Percentiles rank a stretch among this genome's conserved stretches.
phyloP scores from a whole-genome alignment of 2,329 filamentous ascomycete genomes.

The Zymoseptoria brevis region DNA sequence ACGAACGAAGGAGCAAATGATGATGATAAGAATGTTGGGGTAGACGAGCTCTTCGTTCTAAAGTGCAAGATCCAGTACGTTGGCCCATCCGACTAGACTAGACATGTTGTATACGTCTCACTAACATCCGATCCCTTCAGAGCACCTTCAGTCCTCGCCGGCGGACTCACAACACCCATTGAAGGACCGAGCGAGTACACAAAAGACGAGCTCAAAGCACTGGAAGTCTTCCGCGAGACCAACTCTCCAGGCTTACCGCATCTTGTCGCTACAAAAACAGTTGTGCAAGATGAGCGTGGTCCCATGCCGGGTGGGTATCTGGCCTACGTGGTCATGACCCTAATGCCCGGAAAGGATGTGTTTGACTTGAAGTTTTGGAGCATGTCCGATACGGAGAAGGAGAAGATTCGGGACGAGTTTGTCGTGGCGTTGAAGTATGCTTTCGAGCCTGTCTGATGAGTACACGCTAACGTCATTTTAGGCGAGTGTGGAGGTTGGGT shows the following conservation, averaged over 20 bases:
- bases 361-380: constrained; percentile 26
- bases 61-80: constrained; percentile 27
- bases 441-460: neutral
- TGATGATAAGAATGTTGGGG: neutral
- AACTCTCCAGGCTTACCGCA: constrained; percentile 18
- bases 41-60: constrained; percentile 17
- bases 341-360: constrained; percentile 22
- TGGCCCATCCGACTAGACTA: neutral
- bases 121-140: constrained; percentile 3
- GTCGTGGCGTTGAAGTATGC: constrained; percentile 17
- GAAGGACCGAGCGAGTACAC: constrained; percentile 22
- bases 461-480: constrained; percentile 2
- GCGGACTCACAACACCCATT: constrained; percentile 17
- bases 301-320: constrained; percentile 25
- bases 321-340: constrained; percentile 24
- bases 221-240: constrained; percentile 16
- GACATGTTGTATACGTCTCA: neutral
- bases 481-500: constrained; percentile 19
- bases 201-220: constrained; percentile 20
- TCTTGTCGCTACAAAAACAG: constrained; percentile 18
- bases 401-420: constrained; percentile 21
- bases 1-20: neutral
- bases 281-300: constrained; percentile 13
- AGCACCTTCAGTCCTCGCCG: constrained; percentile 20
- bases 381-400: constrained; percentile 11